Conservation (phyloP, 129 eudicot genomes). For the Chrysanthemum makinoi region DNA sequence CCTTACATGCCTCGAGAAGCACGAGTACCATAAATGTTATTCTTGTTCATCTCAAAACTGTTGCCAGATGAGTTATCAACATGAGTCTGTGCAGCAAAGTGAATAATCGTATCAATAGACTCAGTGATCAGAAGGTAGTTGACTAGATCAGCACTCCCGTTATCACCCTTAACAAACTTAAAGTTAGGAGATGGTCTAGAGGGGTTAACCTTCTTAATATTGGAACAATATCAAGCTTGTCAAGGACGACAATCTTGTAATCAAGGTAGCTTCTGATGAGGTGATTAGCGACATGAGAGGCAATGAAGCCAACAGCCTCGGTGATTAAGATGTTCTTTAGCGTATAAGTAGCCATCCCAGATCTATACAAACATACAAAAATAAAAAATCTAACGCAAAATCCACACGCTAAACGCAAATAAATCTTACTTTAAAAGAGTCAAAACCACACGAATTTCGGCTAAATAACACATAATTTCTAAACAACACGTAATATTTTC, state of each 20-base stretch:
- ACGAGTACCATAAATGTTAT: constrained; percentile 98
- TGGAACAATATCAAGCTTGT: constrained; percentile 98
- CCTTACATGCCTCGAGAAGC: constrained; percentile 96
- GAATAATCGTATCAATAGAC: constrained; percentile 90
- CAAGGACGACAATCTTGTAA: constrained; percentile 99
- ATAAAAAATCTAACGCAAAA: constrained; percentile 8
- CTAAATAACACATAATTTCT: too few relatives aligned
- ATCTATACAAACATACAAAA: constrained; percentile 31
- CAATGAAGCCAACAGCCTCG: constrained; percentile 96
- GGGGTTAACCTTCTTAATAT: constrained; percentile 76
- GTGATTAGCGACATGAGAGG: constrained; percentile 96
- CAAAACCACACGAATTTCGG: too few relatives aligned
- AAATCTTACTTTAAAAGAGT: neutral
- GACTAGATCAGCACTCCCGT: constrained; percentile 94
- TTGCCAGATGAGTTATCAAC: constrained; percentile 96
- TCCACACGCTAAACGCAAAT: constrained; percentile 3
- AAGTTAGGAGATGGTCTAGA: constrained; percentile 79
- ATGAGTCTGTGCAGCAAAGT: constrained; percentile 99
- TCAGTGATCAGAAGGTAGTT: constrained; percentile 92
- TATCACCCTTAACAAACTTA: constrained; percentile 94
- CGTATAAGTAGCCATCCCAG: constrained; percentile 61
- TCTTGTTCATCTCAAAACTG: constrained; percentile 96
- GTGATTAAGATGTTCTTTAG: constrained; percentile 96
- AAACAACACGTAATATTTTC: too few relatives aligned
- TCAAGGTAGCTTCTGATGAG: constrained; percentile 86